Percentiles rank a stretch among this genome's conserved stretches.
Conservation (phyloP, 805 yeast genomes). For the Blastobotrys terrestris region DNA sequence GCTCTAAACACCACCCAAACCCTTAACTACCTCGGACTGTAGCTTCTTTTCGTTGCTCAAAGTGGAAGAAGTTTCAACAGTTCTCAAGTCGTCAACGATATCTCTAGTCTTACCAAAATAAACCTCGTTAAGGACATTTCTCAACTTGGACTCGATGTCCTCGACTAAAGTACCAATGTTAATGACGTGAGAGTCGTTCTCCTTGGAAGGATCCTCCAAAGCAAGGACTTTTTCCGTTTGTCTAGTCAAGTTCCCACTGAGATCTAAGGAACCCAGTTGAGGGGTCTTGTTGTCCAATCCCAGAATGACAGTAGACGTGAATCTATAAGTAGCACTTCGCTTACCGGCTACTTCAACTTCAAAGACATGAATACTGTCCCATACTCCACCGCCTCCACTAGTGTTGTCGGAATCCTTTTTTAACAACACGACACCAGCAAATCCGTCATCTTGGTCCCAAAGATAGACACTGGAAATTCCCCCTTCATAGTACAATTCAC, state of each 20-base stretch:
- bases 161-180: slow-evolving; percentile 83
- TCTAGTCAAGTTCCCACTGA: slow-evolving; percentile 82
- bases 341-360: slow-evolving; percentile 48
- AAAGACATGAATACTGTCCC: slow-evolving; percentile 95
- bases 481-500: slow-evolving; percentile 93
- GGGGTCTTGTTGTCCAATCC: slow-evolving; percentile 46
- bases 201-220: slow-evolving; percentile 33
- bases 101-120: slow-evolving; percentile 94
- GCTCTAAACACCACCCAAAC: slow-evolving; percentile 20
- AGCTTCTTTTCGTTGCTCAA: slow-evolving; percentile 34
- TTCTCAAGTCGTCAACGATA: slow-evolving; percentile 66
- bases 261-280: slow-evolving; percentile 36
- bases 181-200: slow-evolving; percentile 66
- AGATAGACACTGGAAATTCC: slow-evolving; percentile 84
- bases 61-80: slow-evolving; percentile 32
- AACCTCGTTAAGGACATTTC: slow-evolving; percentile 85
- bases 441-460: slow-evolving; percentile 81
- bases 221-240: slow-evolving; percentile 53
- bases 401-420: slow-evolving; percentile 53
- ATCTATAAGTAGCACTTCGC: slow-evolving; percentile 48
- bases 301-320: slow-evolving; percentile 84
- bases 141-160: slow-evolving; percentile 78
- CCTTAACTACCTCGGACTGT: slow-evolving; percentile 39
- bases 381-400: slow-evolving; percentile 41
- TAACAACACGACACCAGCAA: slow-evolving; percentile 87